Conservation (phyloP, 2,329 filamentous ascomycete species). For the Emericellopsis cladophorae region DNA sequence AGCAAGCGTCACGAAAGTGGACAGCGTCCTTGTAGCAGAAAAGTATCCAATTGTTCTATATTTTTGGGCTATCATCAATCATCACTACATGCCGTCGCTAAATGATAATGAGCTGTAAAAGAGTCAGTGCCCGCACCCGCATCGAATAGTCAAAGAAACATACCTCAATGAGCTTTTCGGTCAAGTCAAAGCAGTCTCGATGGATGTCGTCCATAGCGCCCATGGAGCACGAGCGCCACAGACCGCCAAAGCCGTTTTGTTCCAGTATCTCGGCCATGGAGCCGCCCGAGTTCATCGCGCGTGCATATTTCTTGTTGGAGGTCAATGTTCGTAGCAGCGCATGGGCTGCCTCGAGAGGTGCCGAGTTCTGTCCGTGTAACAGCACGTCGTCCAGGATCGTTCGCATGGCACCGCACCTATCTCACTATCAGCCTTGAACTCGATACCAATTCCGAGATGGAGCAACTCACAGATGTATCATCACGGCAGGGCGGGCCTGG, state of each 20-base stretch:
- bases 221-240: conserved; percentile 46
- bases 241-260: conserved; percentile 48
- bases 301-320: conserved; percentile 36
- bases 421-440: neutral
- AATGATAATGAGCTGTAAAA: conserved; percentile 1
- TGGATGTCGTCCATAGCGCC: conserved; percentile 35
- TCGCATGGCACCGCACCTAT: conserved; percentile 42
- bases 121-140: neutral
- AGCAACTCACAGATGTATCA: conserved; percentile 41
- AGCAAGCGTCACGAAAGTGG: no score
- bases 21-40: neutral
- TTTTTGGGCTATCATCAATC: neutral
- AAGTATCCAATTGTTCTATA: neutral
- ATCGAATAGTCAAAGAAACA: conserved; percentile 9
- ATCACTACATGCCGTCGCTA: neutral
- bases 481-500: conserved; percentile 37
- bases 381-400: conserved; percentile 48
- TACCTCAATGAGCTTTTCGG: conserved; percentile 50
- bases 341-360: conserved; percentile 48
- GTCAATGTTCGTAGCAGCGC: conserved; percentile 45
- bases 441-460: neutral
- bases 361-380: conserved; percentile 48
- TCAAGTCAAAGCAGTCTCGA: conserved; percentile 38
- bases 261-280: conserved; percentile 40
- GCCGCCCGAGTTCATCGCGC: conserved; percentile 30